Base-by-base conservation (phyloP, 257 asterid species). In the Primulina huaijiensis region DNA sequence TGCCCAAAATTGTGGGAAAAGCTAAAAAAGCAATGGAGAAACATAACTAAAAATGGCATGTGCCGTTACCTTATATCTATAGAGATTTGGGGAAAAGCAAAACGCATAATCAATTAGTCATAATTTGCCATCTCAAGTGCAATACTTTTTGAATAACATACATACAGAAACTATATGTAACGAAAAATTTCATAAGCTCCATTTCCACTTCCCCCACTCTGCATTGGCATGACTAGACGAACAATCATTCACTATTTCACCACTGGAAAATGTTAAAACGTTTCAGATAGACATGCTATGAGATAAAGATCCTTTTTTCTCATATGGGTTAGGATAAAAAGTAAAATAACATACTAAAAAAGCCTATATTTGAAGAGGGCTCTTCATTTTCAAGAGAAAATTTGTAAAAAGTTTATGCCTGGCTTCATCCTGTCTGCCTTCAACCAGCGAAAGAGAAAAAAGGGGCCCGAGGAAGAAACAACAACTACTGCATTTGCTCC, bases 401-500 rank as follows among this genome's bases (percentile, higher is more conserved):
- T 72, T 75, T 70, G 73, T 62, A 71, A 70, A 76, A 81, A 73
- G 19, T 68, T 71, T 58, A 78, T 85, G 96, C 93, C 96, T 89
- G 93, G 96, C 90, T 83, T 77, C 93, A 83, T 80, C 92, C 87
- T 89, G 96, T 85, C 79, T 86, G 96, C 96, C 96, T 76, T 79
- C 78, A 77, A 84, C 87, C 83, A 85, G 73, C 83, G 72, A 78
- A 78, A 68, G 76, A 73, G 74, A 74, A 58, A 72, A 75, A 73
- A 76, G 40, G 73, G 62, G 68, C 11, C 9, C 38, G 69, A 76
- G 37, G 73, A 21, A 71, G 74, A 65, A 52, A 23, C 53, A 60
- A 70, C 8, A 12, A 27, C 77, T 14, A 74, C 82, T 72, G 69
- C 89, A 83, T 87, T 85, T 60, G 72, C 59, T 72, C 66, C 81